Conservation (phyloP, 1,139 yeast species). For the Meyerozyma sp. region DNA sequence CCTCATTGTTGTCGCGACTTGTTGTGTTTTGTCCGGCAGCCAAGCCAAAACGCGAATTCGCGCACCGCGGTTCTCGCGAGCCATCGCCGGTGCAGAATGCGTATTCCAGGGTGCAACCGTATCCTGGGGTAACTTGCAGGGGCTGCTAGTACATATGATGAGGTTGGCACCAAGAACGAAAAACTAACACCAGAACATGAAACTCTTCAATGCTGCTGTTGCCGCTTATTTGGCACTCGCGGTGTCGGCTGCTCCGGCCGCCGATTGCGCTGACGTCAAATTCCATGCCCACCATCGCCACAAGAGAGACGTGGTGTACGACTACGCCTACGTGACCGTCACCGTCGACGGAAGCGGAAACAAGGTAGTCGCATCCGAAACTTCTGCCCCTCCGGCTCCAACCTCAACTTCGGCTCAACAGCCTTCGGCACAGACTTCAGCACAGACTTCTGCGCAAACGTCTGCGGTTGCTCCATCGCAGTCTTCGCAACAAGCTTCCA, state of each 20-base stretch:
- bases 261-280: slow-evolving; percentile 31
- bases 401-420: neutral
- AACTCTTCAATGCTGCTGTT: slow-evolving; percentile 18
- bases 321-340: slow-evolving; percentile 74
- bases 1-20: neutral
- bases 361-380: slow-evolving; percentile 32
- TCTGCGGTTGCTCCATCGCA: neutral
- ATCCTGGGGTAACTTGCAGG: slow-evolving; percentile 1
- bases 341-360: slow-evolving; percentile 67
- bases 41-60: neutral
- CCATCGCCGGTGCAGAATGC: neutral
- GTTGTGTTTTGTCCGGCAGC: neutral
- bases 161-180: neutral
- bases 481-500: slow-evolving; percentile 3
- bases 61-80: neutral
- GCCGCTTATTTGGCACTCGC: slow-evolving; percentile 17
- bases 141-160: neutral
- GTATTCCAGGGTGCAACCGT: neutral
- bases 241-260: slow-evolving; percentile 27
- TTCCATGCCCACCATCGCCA: slow-evolving; percentile 62
- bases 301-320: slow-evolving; percentile 75
- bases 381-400: slow-evolving; percentile 9
- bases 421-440: slow-evolving; percentile 9
- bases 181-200: slow-evolving; percentile 1
- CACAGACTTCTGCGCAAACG: slow-evolving; percentile 2